These are phyloP conservation scores for Gossypium mustelinum DNA, from an alignment of 345 rosid species.

Conservation along the genomic window DNA sequence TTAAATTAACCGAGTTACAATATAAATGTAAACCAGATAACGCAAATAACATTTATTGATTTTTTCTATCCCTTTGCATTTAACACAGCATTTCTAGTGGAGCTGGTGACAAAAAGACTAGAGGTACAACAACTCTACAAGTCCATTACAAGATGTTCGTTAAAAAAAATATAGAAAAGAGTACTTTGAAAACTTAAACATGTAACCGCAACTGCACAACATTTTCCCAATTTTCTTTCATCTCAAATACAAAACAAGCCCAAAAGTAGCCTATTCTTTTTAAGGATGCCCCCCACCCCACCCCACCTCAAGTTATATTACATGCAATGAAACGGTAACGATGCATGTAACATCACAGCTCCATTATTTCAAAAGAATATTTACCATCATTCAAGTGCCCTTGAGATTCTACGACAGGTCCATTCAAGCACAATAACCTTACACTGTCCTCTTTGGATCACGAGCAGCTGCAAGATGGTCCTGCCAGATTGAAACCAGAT, in stretches of 20 bases:
- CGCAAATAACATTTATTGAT: too few species aligned
- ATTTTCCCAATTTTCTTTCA: conserved; percentile 13
- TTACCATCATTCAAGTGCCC: conserved; percentile 8
- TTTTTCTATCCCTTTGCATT: too few species aligned
- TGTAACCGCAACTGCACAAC: conserved; percentile 25
- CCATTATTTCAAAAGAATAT: conserved; percentile 25
- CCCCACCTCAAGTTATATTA: neutral
- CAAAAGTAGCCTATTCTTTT: neutral
- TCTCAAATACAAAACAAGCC: conserved; percentile 21
- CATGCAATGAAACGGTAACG: conserved; percentile 10
- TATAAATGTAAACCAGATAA: too few species aligned
- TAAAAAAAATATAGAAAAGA: neutral
- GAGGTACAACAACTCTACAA: conserved; percentile 14
- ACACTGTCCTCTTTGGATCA: conserved; percentile 59
- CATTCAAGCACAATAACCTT: conserved; percentile 11
- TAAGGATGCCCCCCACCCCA: neutral
- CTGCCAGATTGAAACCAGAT: conserved; percentile 36
- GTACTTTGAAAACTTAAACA: neutral
- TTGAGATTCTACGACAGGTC: conserved; percentile 12
- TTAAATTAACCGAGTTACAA: too few species aligned
- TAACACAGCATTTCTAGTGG: neutral
- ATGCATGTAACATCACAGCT: conserved; percentile 11
- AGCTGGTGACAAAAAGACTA: conserved; percentile 3
- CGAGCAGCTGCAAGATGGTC: conserved; percentile 81
- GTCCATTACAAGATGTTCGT: conserved; percentile 13